phyloP scores from a whole-genome alignment of 2,329 filamentous ascomycete genomes.

The Tolypocladium capitatum region DNA sequence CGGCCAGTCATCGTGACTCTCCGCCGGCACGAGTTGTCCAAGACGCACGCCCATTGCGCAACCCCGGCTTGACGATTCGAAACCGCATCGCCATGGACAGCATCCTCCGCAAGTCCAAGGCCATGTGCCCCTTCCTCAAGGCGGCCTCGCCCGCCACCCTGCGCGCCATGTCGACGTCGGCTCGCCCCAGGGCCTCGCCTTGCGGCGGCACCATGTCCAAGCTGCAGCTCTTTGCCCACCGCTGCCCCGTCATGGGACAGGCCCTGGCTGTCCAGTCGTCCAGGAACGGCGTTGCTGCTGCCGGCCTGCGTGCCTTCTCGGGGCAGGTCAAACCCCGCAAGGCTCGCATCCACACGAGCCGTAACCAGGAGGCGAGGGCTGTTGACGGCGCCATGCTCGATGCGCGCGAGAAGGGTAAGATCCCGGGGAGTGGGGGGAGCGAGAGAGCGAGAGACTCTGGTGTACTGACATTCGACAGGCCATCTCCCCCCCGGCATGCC shows the following conservation, averaged over 20 bases:
- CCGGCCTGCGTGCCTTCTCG: constrained; percentile 38
- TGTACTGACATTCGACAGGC: not conserved
- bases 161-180: constrained; percentile 71
- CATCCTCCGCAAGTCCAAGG: constrained; percentile 86
- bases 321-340: constrained; percentile 41
- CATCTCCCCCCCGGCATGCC: constrained; percentile 10
- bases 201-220: constrained; percentile 94
- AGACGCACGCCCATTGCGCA: no score
- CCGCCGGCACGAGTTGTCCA: no score
- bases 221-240: constrained; percentile 82
- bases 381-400: constrained; percentile 47
- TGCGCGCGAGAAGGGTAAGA: constrained; percentile 36
- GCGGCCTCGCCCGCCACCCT: constrained; percentile 85
- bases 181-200: constrained; percentile 51
- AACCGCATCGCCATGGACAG: constrained; percentile 58
- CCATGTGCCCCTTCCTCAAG: constrained; percentile 95
- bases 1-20: no score
- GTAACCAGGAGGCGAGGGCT: constrained; percentile 62
- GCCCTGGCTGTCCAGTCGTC: constrained; percentile 77
- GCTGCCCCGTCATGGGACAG: constrained; percentile 98
- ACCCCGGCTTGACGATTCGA: not conserved
- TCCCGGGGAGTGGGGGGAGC: no score
- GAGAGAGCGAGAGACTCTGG: not conserved
- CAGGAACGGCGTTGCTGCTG: constrained; percentile 34
- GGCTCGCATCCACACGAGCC: constrained; percentile 71